Conservation (phyloP, 148 eudicot species). For the Suaeda aralocaspica region DNA sequence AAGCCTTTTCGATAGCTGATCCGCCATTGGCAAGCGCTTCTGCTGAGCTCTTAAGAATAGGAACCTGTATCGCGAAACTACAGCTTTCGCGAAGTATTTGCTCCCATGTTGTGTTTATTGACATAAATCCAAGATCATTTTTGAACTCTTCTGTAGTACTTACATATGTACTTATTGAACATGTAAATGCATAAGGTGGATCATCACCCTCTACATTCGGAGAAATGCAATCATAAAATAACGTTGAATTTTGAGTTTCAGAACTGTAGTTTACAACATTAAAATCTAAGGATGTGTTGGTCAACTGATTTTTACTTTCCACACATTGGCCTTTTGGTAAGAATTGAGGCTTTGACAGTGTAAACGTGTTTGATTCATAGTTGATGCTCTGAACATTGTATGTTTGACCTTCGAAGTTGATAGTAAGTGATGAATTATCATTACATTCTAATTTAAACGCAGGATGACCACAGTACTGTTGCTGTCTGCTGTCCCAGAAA, state of each 20-base stretch:
- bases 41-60: background rate
- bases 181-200: slow-evolving; percentile 11
- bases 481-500: slow-evolving; percentile 29
- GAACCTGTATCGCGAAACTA: background rate
- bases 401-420: background rate
- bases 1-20: background rate
- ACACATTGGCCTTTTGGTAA: too few species aligned
- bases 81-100: background rate
- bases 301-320: background rate
- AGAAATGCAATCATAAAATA: slow-evolving; percentile 7
- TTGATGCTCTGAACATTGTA: slow-evolving; percentile 15
- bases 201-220: too few species aligned
- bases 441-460: slow-evolving; percentile 22
- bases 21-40: background rate
- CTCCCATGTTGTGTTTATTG: background rate
- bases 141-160: background rate
- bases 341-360: slow-evolving; percentile 7
- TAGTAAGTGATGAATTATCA: background rate
- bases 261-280: slow-evolving; percentile 1
- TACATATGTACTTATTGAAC: background rate
- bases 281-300: slow-evolving; percentile 2
- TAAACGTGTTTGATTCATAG: background rate
- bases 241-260: slow-evolving; percentile 4
- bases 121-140: background rate
- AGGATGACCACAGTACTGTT: slow-evolving; percentile 28